Evolutionary conservation across 805 yeast species (phyloP).

Genomic region (Candida coquimbonensis): DNA sequence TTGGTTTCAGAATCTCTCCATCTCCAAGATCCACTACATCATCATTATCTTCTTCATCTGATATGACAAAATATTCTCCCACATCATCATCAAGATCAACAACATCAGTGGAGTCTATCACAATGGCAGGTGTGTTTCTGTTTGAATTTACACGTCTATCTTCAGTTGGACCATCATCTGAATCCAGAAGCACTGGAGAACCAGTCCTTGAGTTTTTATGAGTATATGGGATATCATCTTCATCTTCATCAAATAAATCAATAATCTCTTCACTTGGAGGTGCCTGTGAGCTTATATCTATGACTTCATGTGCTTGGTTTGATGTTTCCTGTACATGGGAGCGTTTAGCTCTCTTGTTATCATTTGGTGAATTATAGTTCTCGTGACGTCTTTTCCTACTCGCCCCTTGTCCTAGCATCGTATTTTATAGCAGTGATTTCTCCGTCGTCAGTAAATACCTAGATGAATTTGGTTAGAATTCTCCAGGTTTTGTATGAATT

Average conservation of each 20-base stretch:
- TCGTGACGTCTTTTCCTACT: not conserved
- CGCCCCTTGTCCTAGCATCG: not conserved
- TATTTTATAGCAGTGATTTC: not conserved
- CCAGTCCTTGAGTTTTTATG: constrained; percentile 17
- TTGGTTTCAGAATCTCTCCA: constrained; percentile 11
- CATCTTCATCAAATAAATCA: constrained; percentile 15
- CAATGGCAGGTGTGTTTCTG: not conserved
- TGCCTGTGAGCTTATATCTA: not conserved
- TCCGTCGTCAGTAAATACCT: no score
- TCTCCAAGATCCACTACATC: constrained; percentile 10
- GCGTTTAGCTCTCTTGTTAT: not conserved
- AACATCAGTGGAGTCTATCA: not conserved
- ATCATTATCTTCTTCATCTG: constrained; percentile 2
- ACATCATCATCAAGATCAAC: constrained; percentile 6
- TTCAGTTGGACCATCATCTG: constrained; percentile 8
- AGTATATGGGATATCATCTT: constrained; percentile 23
- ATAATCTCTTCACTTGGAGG: not conserved
- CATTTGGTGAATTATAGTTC: no score
- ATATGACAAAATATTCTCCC: not conserved
- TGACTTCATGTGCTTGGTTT: not conserved
- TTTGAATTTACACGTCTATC: not conserved
- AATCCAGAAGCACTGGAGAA: constrained; percentile 14
- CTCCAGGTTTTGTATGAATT: no score
- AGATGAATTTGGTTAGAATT: no score
- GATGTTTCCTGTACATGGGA: not conserved